A percentile compares a stretch with the other conserved stretches of the same genome.
phyloP scores from a whole-genome alignment of 805 yeast genomes.

The Wickerhamomyces subpelliculosus region DNA sequence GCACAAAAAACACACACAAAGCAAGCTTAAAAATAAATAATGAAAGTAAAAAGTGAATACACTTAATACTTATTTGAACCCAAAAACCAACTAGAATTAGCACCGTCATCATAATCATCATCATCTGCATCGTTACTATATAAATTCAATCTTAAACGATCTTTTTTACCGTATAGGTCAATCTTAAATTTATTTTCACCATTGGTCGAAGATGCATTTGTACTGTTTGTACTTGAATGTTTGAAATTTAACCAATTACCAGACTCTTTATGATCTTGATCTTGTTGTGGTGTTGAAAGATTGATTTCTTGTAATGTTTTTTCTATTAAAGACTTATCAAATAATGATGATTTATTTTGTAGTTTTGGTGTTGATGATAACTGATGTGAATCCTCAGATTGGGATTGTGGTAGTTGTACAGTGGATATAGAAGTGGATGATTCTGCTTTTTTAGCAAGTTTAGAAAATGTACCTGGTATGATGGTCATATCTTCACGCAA shows the following conservation, averaged over 20 bases:
- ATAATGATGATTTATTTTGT: conserved; percentile 7
- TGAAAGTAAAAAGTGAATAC: neutral
- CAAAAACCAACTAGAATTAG: conserved; percentile 16
- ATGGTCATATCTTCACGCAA: conserved; percentile 8
- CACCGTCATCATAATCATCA: conserved; percentile 7
- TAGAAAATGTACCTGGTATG: conserved; percentile 9
- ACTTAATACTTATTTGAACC: conserved; percentile 16
- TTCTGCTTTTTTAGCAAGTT: conserved; percentile 3
- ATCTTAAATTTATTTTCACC: conserved; percentile 14
- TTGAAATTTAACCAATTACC: conserved; percentile 5
- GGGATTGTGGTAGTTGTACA: neutral
- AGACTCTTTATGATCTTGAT: neutral
- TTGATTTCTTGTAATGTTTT: conserved; percentile 14
- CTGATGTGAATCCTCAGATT: no score
- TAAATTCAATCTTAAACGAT: conserved; percentile 15
- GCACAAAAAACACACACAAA: neutral
- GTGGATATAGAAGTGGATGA: neutral
- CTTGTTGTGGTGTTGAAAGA: neutral
- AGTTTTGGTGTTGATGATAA: neutral
- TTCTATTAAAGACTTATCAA: conserved; percentile 19
- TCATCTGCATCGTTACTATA: no score
- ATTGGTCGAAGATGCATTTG: neutral
- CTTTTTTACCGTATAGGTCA: conserved; percentile 21
- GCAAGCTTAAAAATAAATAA: neutral
- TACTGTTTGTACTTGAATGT: neutral